phyloP scores from a whole-genome alignment of 1,139 yeast genomes.

The Casaregolazyma lundiana region DNA sequence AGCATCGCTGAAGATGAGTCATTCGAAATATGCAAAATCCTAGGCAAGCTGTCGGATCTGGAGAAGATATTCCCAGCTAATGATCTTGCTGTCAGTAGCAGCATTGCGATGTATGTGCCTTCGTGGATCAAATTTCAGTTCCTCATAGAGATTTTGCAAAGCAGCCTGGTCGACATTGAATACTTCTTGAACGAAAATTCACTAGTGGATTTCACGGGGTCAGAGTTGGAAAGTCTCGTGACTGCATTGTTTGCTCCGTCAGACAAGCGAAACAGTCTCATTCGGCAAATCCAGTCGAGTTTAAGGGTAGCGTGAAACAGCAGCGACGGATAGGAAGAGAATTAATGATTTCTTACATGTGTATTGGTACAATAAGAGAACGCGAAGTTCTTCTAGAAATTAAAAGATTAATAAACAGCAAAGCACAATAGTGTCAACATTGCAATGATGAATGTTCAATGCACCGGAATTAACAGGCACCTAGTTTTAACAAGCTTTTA shows the following conservation, averaged over 20 bases:
- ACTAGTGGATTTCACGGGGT: slow-evolving; percentile 63
- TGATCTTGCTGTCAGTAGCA: slow-evolving; percentile 14
- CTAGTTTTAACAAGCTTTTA: slow-evolving; percentile 41
- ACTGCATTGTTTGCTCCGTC: slow-evolving; percentile 66
- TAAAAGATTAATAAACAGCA: slow-evolving; percentile 5
- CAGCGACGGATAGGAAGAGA: no score
- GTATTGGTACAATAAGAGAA: slow-evolving; percentile 3
- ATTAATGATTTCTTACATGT: not conserved
- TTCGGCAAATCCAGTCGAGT: slow-evolving; percentile 47
- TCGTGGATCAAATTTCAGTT: slow-evolving; percentile 38
- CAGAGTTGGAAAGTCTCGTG: slow-evolving; percentile 61
- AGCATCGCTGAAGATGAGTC: slow-evolving; percentile 36
- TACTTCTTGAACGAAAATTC: slow-evolving; percentile 68
- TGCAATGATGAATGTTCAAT: slow-evolving; percentile 1
- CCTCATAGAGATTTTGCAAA: slow-evolving; percentile 31
- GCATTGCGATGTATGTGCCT: slow-evolving; percentile 33
- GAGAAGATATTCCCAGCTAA: slow-evolving; percentile 24
- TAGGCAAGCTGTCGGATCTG: slow-evolving; percentile 23
- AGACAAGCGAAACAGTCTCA: slow-evolving; percentile 54
- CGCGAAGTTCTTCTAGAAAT: not conserved
- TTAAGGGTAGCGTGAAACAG: not conserved
- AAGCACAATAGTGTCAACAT: not conserved
- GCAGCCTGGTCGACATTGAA: slow-evolving; percentile 61
- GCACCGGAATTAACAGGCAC: slow-evolving; percentile 20
- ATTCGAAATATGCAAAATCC: slow-evolving; percentile 25